Evolutionary conservation across 306 rosid genomes (phyloP).

Genomic region (Oemleria cerasiformis): DNA sequence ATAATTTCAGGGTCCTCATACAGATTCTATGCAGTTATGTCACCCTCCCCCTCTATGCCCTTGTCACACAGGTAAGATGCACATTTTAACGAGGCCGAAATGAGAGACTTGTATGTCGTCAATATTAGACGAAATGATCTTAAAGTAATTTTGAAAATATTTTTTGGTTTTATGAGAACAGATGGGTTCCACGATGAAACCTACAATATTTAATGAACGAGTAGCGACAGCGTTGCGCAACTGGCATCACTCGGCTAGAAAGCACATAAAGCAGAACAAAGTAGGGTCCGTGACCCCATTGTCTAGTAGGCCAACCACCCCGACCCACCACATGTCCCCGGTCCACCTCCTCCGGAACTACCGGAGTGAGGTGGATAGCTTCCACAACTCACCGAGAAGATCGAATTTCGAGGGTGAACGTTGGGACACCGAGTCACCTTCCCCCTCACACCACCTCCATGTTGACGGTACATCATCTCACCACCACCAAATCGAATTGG

Average conservation of each 20-base stretch:
- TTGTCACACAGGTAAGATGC: constrained; percentile 72
- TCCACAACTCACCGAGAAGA: constrained; percentile 35
- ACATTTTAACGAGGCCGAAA: no score
- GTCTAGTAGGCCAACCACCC: constrained; percentile 56
- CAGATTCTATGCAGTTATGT: constrained; percentile 90
- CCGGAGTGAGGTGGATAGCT: constrained; percentile 51
- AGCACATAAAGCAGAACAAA: constrained; percentile 49
- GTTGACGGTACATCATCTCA: constrained; percentile 26
- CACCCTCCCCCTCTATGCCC: constrained; percentile 85
- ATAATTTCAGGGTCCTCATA: constrained; percentile 49
- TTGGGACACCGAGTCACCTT: constrained; percentile 41
- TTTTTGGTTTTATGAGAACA: constrained; percentile 9
- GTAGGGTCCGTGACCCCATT: constrained; percentile 45
- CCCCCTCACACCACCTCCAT: constrained; percentile 32
- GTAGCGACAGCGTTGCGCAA: constrained; percentile 61
- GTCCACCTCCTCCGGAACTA: constrained; percentile 50
- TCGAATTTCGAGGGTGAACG: constrained; percentile 28
- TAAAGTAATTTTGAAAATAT: background rate
- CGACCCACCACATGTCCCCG: constrained; percentile 51
- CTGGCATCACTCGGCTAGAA: constrained; percentile 73
- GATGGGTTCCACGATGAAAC: constrained; percentile 89
- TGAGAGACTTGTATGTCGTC: no score
- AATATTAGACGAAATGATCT: no score
- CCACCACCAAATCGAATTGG: constrained; percentile 33
- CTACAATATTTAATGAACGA: constrained; percentile 77